Evolutionary conservation across 2,329 filamentous ascomycete species (phyloP), one percentile per base, ranked within the genome.

Genomic region (Talaromyces islandicus): DNA sequence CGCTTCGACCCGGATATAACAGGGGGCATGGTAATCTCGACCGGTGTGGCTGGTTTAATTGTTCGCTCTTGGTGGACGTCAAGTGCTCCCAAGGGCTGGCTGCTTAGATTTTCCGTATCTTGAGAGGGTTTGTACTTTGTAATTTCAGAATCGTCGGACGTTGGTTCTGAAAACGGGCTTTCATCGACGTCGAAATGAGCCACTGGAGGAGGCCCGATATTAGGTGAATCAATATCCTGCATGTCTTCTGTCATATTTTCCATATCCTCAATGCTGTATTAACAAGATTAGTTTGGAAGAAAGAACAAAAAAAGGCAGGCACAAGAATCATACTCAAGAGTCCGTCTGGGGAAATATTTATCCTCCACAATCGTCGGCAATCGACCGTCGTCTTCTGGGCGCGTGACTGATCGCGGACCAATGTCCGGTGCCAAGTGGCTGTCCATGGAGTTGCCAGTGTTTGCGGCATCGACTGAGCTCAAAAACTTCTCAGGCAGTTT

Each of bases 341-440:
- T 85, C 61, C 74, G 70, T 64, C 84, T 75, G 24, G 84, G 84
- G 65, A 80, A 86, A 62, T 73, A 76, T 69, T 85, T 86, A 67
- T 82, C 81, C 70, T 88, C 85, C 2, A 77, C 65, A 56, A 88
- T 88, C 3, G 80, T 81, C 9, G 85, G 84, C 64, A 88, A 73
- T 63, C 76, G 75, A 35, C 72, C 73, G 35, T 72, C 69, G 30
- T 72, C 66, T 7, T 62, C 25, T 54, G 56, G 41, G 50, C 59
- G 57, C 24, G 25, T 55, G 21, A 61, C 24, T 24, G 56, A 56
- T 32, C 55, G 57, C 21, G 54, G 59, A 9, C 41, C 53, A 27
- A 51, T 27, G 21, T 51, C 56, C 14, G 38, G 24, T 14, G 55
- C 17, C 21, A 43, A 52, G 7, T 58, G 51, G n/a, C 25, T 38